Conservation (phyloP, 2,329 filamentous ascomycete genomes). For the Diaporthe capsici region DNA sequence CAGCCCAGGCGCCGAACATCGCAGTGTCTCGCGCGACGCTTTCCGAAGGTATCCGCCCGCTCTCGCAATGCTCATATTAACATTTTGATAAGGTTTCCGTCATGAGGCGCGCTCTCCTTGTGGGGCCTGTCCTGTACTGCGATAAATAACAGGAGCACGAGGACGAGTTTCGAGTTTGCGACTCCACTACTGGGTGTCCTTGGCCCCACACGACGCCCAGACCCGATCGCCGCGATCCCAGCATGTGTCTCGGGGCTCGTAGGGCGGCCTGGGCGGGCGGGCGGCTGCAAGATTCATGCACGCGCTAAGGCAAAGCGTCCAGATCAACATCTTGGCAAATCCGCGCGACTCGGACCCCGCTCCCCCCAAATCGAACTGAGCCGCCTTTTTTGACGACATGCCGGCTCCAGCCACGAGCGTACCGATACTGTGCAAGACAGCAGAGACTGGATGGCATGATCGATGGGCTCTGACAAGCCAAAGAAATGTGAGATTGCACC, state of each 20-base stretch:
- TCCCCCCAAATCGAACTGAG: not conserved
- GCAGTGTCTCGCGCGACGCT: not conserved
- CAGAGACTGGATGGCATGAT: constrained; percentile 28
- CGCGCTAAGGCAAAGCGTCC: constrained; percentile 3
- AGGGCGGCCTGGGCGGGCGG: not conserved
- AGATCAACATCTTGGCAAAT: constrained; percentile 13
- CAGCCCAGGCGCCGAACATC: no score
- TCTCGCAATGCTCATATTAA: not conserved
- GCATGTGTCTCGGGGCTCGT: constrained; percentile 2
- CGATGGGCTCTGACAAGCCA: constrained; percentile 36
- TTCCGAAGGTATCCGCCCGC: not conserved
- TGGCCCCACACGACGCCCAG: constrained; percentile 4
- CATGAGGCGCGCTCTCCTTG: not conserved
- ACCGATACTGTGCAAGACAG: not conserved
- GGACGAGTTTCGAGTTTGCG: constrained; percentile 10
- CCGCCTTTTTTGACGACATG: constrained; percentile 11
- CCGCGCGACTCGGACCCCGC: constrained; percentile 3
- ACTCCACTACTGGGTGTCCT: not conserved
- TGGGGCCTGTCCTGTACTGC: not conserved
- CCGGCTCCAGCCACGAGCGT: constrained; percentile 21
- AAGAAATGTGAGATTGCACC: constrained; percentile 35
- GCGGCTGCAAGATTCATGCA: constrained; percentile 30
- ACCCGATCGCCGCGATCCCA: constrained; percentile 18
- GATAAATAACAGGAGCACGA: constrained; percentile 3
- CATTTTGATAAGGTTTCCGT: not conserved